Conservation (phyloP, 2,329 filamentous ascomycete species). For the Scedosporium aurantiacum region DNA sequence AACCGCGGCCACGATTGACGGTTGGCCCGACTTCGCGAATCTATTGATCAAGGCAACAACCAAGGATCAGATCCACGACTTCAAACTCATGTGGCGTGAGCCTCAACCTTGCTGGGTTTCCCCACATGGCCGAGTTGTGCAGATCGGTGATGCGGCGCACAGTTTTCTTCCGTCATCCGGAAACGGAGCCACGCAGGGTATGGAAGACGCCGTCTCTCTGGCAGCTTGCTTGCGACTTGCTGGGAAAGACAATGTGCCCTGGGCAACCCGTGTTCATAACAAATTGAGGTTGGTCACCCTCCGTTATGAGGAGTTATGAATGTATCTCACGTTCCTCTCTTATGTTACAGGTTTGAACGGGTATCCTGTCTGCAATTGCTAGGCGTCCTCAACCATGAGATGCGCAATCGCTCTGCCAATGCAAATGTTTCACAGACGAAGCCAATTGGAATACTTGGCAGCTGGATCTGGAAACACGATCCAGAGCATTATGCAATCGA, state of each 20-base stretch:
- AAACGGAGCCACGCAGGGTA: constrained; percentile 30
- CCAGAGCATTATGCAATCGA: too few relatives aligned
- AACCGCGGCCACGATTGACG: too few relatives aligned
- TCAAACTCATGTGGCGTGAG: constrained; percentile 29
- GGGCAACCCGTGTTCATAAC: constrained; percentile 22
- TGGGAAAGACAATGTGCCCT: constrained; percentile 18
- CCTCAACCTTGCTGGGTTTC: constrained; percentile 27
- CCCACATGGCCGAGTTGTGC: constrained; percentile 20
- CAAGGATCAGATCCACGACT: constrained; percentile 22
- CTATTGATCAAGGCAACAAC: constrained; percentile 9
- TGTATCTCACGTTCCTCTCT: too few relatives aligned
- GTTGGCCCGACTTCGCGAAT: background rate
- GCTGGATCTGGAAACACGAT: too few relatives aligned
- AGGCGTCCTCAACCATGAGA: too few relatives aligned
- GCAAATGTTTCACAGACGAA: too few relatives aligned
- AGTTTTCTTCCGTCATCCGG: constrained; percentile 28
- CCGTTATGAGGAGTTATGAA: too few relatives aligned
- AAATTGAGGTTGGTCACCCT: too few relatives aligned
- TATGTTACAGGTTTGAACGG: too few relatives aligned
- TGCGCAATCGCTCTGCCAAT: too few relatives aligned
- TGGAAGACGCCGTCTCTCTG: constrained; percentile 28
- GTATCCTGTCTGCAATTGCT: too few relatives aligned
- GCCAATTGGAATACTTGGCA: too few relatives aligned
- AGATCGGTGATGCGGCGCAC: constrained; percentile 29
- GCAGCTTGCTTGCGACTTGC: constrained; percentile 25